Evolutionary conservation across 2,329 filamentous ascomycete genomes (phyloP).

Genomic region (Aspergillus sp.): DNA sequence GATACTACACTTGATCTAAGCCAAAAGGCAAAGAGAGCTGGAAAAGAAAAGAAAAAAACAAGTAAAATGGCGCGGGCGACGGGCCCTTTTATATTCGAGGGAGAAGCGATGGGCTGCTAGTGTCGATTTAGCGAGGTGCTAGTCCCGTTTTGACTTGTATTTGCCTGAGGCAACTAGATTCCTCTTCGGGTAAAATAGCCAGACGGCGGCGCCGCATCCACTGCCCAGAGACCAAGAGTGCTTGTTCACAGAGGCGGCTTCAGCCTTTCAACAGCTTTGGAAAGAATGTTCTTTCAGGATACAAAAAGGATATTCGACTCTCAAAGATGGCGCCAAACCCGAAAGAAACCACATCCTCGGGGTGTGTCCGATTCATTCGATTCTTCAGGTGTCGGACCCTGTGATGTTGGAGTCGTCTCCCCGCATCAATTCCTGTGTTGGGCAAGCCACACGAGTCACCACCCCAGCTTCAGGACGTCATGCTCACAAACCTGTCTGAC

Average conservation of each 20-base stretch:
- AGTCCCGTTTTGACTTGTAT: neutral
- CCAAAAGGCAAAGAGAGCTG: conserved; percentile 61
- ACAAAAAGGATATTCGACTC: too few relatives aligned
- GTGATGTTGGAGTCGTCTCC: neutral
- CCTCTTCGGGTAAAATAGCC: too few relatives aligned
- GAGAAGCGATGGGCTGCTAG: conserved; percentile 5
- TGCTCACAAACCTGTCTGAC: too few relatives aligned
- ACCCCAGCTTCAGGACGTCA: too few relatives aligned
- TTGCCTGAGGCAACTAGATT: neutral
- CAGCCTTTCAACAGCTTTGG: too few relatives aligned
- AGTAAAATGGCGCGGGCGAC: conserved; percentile 44
- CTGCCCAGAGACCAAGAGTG: too few relatives aligned
- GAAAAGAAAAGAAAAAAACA: conserved; percentile 55
- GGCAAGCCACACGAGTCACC: neutral
- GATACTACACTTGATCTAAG: conserved; percentile 96
- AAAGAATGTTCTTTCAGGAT: too few relatives aligned
- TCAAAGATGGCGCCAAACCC: neutral
- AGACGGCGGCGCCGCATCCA: too few relatives aligned
- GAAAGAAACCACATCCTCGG: neutral
- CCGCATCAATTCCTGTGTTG: neutral
- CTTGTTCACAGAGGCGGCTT: neutral
- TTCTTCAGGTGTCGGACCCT: neutral
- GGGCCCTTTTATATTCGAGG: conserved; percentile 12
- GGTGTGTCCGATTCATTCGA: neutral
- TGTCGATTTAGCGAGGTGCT: conserved; percentile 15